phyloP scores from a whole-genome alignment of 2,329 filamentous ascomycete species.

The Pseudopyricularia cyperi region DNA sequence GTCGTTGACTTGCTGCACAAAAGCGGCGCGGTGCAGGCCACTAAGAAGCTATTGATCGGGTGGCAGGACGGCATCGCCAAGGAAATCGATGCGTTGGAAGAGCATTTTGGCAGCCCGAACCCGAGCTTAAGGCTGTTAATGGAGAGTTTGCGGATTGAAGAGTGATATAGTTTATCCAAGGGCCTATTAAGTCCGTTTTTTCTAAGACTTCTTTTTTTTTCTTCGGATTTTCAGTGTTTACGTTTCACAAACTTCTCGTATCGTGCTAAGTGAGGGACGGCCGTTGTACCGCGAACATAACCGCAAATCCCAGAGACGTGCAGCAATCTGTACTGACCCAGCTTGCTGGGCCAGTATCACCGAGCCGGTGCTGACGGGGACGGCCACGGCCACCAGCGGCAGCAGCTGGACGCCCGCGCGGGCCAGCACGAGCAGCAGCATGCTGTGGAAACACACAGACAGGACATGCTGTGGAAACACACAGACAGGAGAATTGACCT shows the following conservation, averaged over 20 bases:
- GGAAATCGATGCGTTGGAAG: background rate
- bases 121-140: background rate
- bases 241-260: too few relatives aligned
- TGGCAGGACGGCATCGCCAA: background rate
- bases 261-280: too few relatives aligned
- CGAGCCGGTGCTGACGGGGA: conserved; percentile 8
- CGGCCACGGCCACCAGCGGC: conserved; percentile 11
- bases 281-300: too few relatives aligned
- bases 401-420: conserved; percentile 16
- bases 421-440: conserved; percentile 17
- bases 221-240: too few relatives aligned
- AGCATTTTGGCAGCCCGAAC: background rate
- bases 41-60: background rate
- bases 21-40: background rate
- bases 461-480: too few relatives aligned
- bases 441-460: conserved; percentile 29
- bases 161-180: too few relatives aligned
- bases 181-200: too few relatives aligned
- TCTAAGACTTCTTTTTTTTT: too few relatives aligned
- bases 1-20: background rate
- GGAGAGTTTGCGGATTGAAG: background rate
- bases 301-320: conserved; percentile 23
- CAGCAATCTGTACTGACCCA: conserved; percentile 18
- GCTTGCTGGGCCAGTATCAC: conserved; percentile 9
- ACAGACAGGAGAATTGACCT: conserved; percentile 15